Base-by-base conservation (phyloP, 73 alveolate species). In the Blepharisma japonicum region DNA sequence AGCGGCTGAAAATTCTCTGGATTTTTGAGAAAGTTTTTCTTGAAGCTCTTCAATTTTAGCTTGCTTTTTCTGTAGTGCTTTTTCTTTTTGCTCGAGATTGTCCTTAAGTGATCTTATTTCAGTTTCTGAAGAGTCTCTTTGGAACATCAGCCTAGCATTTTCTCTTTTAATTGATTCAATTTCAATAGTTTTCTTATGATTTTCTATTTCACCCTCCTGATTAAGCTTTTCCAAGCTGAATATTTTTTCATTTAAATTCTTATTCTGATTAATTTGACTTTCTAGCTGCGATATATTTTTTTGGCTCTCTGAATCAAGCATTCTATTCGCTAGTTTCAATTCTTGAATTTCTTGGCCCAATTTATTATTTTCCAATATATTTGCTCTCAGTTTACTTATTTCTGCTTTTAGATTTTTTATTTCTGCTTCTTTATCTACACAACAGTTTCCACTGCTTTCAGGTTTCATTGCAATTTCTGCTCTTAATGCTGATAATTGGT, bases 191-290 rank as follows among this genome's bases (percentile, higher is more conserved):
- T 61, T 61, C 5, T 61, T 61, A 5, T 61, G 14, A 14, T 14
- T n/a, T 61, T 61, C 74, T 14, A 18, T 61, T 61, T 61, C 74
- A n/a, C 18, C 50, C 5, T 61, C 74, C 23, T 61, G 14, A 14
- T 39, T 0, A 9, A 39, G 18, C 2, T 61, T 61, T 25, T 61
- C 74, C 2, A 61, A 61, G 39, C 14, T 25, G 23, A 14, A 14
- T 0, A 39, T 61, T 61, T 61, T 61, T 20, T 61, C 74, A 2
- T 25, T 61, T 39, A n/a, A 5, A n/a, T 14, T 61, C 2, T 39
- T n/a, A 4, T 14, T 14, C 5, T 61, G 74, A 14, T 61, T 39
- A 1, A 8, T 5, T 8, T 61, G 47, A 20, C 5, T 39, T 14
- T 11, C 47, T 1, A 61, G 18, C 2, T 9, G 18, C 14, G 74